Evolutionary conservation across 2,329 filamentous ascomycete species (phyloP).

Genomic region (Fusarium guadeloupense): DNA sequence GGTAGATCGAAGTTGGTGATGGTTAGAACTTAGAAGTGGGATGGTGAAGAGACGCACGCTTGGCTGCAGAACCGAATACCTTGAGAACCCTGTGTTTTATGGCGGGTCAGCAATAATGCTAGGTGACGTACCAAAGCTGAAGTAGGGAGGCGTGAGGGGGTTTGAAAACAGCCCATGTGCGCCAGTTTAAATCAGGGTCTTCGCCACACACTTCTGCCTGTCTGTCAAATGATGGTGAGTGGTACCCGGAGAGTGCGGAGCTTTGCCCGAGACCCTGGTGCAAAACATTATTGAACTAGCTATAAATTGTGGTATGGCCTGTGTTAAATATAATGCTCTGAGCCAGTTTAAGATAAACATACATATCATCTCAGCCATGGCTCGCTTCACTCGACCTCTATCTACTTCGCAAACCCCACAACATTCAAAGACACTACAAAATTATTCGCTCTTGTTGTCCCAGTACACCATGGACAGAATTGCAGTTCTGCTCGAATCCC

Average conservation of each 20-base stretch:
- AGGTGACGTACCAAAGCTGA: too few relatives aligned
- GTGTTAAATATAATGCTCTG: too few relatives aligned
- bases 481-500: neutral
- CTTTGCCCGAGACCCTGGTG: neutral
- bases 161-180: too few relatives aligned
- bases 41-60: neutral
- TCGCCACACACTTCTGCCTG: too few relatives aligned
- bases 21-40: neutral
- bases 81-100: neutral
- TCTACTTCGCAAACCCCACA: too few relatives aligned
- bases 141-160: too few relatives aligned
- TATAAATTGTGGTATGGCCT: too few relatives aligned
- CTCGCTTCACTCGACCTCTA: neutral
- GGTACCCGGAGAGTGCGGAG: neutral
- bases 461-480: constrained; percentile 1
- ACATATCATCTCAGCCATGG: neutral
- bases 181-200: too few relatives aligned
- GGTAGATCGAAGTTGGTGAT: too few relatives aligned
- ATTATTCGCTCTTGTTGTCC: neutral
- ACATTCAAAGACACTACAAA: neutral
- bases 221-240: too few relatives aligned
- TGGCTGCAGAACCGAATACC: neutral
- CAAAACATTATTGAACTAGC: neutral
- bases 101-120: neutral
- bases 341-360: neutral